Conservation (phyloP, 805 yeast species). For the Huiozyma naganishii region DNA sequence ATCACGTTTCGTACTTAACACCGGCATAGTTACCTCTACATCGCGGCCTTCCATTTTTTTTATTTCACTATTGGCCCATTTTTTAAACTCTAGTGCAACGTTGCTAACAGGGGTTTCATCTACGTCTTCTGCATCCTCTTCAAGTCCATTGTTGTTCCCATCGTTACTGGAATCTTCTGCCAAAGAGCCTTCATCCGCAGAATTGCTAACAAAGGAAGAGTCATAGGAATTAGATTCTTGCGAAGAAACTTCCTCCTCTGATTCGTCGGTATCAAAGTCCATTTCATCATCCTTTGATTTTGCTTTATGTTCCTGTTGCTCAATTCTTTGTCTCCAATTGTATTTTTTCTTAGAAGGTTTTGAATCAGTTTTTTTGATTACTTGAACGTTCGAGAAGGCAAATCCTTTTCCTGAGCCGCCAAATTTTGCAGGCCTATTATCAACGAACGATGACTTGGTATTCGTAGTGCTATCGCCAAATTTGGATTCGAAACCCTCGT, state of each 20-base stretch:
- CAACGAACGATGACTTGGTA: constrained; percentile 43
- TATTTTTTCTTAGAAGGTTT: constrained; percentile 40
- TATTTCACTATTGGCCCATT: constrained; percentile 77
- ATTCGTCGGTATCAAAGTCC: constrained; percentile 40
- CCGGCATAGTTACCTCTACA: constrained; percentile 42
- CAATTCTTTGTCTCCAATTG: constrained; percentile 62
- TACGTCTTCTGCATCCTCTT: constrained; percentile 6
- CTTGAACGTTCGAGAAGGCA: constrained; percentile 48
- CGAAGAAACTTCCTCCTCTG: constrained; percentile 18
- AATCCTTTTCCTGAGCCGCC: constrained; percentile 62
- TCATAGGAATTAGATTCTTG: constrained; percentile 18
- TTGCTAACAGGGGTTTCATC: constrained; percentile 20
- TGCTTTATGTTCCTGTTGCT: constrained; percentile 34
- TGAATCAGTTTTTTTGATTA: constrained; percentile 29
- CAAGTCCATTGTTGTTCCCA: constrained; percentile 9
- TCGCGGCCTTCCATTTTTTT: constrained; percentile 53
- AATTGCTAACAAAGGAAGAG: constrained; percentile 18
- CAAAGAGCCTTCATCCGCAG: constrained; percentile 4
- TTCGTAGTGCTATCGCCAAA: constrained; percentile 14
- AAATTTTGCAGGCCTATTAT: constrained; percentile 52
- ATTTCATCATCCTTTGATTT: constrained; percentile 44
- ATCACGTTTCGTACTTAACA: constrained; percentile 37
- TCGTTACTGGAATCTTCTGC: constrained; percentile 19
- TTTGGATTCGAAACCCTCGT: constrained; percentile 16
- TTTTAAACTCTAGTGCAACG: constrained; percentile 59